Evolutionary conservation across 2,329 filamentous ascomycete species (phyloP).

Genomic region (Cladophialophora exuberans): DNA sequence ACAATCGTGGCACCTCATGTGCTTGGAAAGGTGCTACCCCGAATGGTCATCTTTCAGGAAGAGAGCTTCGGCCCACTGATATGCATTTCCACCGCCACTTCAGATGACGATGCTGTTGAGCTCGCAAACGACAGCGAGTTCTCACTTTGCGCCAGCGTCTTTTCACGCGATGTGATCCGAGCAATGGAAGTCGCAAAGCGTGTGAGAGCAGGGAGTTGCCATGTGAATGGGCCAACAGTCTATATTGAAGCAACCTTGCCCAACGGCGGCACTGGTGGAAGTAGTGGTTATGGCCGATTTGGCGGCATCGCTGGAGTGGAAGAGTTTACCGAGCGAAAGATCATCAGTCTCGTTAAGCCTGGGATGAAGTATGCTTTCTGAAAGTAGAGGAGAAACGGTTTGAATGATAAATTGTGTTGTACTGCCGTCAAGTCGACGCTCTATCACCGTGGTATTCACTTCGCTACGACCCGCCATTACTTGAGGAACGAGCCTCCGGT

Average conservation of each 20-base stretch:
- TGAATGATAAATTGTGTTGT: no score
- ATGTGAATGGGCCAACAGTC: not conserved
- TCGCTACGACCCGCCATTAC: no score
- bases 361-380: slow-evolving; percentile 3
- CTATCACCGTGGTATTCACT: no score
- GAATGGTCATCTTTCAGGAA: slow-evolving; percentile 74
- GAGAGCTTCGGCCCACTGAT: slow-evolving; percentile 80
- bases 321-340: slow-evolving; percentile 3
- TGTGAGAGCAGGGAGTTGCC: not conserved
- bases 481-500: no score
- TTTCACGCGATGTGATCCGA: not conserved
- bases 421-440: no score
- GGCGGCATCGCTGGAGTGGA: slow-evolving; percentile 2
- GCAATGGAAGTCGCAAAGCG: slow-evolving; percentile 5
- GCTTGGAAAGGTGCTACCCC: slow-evolving; percentile 65
- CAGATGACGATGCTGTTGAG: slow-evolving; percentile 66
- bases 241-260: slow-evolving; percentile 5
- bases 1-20: slow-evolving; percentile 65
- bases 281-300: not conserved
- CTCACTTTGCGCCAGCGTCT: slow-evolving; percentile 6
- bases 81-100: slow-evolving; percentile 63
- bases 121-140: slow-evolving; percentile 79
- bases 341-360: slow-evolving; percentile 1
- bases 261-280: not conserved
- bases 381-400: not conserved